Base-by-base conservation (phyloP, 352 stramenopile genomes). In the Phytopythium cucurbitacearum region DNA sequence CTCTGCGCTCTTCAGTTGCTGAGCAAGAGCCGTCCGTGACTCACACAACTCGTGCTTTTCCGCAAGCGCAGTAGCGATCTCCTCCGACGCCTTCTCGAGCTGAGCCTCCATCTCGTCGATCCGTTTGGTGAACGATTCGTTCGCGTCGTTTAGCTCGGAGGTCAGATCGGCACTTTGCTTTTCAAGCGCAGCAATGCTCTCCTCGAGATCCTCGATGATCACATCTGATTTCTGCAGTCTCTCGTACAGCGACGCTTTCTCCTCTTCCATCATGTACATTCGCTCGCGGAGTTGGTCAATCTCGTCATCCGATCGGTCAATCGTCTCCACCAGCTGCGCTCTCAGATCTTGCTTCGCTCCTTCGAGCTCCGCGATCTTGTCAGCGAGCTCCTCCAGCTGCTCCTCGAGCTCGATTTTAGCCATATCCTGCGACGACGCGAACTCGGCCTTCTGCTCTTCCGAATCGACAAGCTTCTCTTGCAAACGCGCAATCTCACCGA, bases 281-380 rank as follows among this genome's bases (percentile, higher is more conserved):
- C 69, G 64, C 33, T 77, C 73, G 28, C 62, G 65, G 15, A 78
- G 42, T 35, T 80, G 60, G 16, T 80, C 72, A 10, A 84, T 76
- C 16, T 81, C 69, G 41, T 80, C 70, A 48, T 86, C 68, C 1
- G 65, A 76, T 41, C 57, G 60, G 28, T 64, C 62, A 2, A 69
- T 57, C 40, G 63, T 64, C 28, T 80, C 64, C 28, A 79, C 60
- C 11, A 79, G 62, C 16, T 53, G 64, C 8, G 52, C 64, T 37
- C 53, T 56, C 39, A 85, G 61, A n/a, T 72, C 62, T 21, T 78
- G 64, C 46, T 82, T 85, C 40, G 84, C 59, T 10, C 67, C 64
- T 50, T 87, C 67, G 11, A 88, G 64, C 53, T 88, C 75, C 3
- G 71, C 70, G 16, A 82, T 83, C 52, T 72, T 85, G 47, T 81